Conservation (phyloP, 345 rosid species). For the Hibiscus trionum region DNA sequence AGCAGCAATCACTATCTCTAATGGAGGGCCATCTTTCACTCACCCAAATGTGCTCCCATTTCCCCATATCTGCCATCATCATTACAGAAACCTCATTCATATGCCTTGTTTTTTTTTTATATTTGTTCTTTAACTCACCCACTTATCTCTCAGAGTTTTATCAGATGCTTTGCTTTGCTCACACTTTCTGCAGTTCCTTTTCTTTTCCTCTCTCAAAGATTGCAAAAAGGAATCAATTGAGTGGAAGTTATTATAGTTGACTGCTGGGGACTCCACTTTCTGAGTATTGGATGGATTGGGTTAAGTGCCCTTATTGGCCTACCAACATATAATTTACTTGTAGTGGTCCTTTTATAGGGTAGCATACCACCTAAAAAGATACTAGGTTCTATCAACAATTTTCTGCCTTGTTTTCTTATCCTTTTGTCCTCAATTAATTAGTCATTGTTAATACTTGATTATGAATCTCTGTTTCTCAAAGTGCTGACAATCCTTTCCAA, state of each 20-base stretch:
- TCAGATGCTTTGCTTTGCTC: conserved; percentile 5
- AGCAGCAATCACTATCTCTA: conserved; percentile 7
- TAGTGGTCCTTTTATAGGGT: conserved; percentile 3
- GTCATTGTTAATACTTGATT: background rate
- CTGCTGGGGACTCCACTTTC: conserved; percentile 14
- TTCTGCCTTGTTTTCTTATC: background rate
- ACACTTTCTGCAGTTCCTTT: conserved; percentile 9
- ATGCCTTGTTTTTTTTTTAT: background rate
- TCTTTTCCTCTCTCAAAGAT: background rate
- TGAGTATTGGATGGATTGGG: conserved; percentile 8
- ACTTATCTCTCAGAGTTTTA: background rate
- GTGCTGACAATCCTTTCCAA: conserved; percentile 5
- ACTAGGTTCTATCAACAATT: conserved; percentile 9
- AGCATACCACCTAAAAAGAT: conserved; percentile 8
- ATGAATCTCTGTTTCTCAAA: background rate
- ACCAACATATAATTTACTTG: conserved; percentile 8
- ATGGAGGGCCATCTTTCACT: conserved; percentile 8
- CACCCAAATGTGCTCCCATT: background rate
- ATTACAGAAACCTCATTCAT: background rate
- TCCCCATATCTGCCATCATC: conserved; percentile 1
- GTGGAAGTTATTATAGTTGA: conserved; percentile 18
- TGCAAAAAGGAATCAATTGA: conserved; percentile 4
- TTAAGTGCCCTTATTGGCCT: conserved; percentile 21
- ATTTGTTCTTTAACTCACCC: conserved; percentile 1
- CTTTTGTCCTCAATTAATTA: background rate